Percentiles rank a stretch among this genome's conserved stretches.
These are phyloP conservation scores for Gynandropsis gynandra DNA, from an alignment of 345 rosid genomes.

Conservation along the genomic window DNA sequence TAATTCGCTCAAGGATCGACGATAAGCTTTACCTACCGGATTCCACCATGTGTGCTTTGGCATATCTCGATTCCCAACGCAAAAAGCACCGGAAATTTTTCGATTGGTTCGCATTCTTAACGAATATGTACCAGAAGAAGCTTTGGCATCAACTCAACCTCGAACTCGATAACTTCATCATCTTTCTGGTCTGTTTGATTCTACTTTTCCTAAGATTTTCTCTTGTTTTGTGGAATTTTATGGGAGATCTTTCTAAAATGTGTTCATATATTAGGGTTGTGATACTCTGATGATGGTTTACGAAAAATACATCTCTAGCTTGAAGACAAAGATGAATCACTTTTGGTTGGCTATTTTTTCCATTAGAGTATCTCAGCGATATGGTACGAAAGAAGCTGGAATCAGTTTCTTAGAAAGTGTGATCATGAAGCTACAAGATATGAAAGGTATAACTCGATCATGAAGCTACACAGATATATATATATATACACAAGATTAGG, in stretches of 20 bases:
- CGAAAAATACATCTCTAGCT: constrained; percentile 84
- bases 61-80: constrained; percentile 67
- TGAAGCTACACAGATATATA: too few species aligned
- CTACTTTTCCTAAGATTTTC: background rate
- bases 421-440: constrained; percentile 69
- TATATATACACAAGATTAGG: too few species aligned
- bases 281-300: constrained; percentile 86
- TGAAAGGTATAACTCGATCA: too few species aligned
- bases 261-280: constrained; percentile 57
- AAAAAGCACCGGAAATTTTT: constrained; percentile 64
- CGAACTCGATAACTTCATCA: constrained; percentile 93
- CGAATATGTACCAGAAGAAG: constrained; percentile 96
- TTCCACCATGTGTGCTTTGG: constrained; percentile 75
- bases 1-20: too few species aligned
- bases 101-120: constrained; percentile 81
- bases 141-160: constrained; percentile 98
- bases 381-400: constrained; percentile 91
- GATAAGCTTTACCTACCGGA: too few species aligned
- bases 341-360: constrained; percentile 96
- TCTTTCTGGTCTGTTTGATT: constrained; percentile 50
- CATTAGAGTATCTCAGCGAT: constrained; percentile 80
- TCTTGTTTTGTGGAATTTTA: too few species aligned
- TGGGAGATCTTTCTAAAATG: too few species aligned
- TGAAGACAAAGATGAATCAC: constrained; percentile 95
- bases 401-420: constrained; percentile 73